A percentile compares a stretch with the other conserved stretches of the same genome.
These are phyloP conservation scores for Vinca minor DNA, from an alignment of 257 asterid species.

Conservation along the genomic window DNA sequence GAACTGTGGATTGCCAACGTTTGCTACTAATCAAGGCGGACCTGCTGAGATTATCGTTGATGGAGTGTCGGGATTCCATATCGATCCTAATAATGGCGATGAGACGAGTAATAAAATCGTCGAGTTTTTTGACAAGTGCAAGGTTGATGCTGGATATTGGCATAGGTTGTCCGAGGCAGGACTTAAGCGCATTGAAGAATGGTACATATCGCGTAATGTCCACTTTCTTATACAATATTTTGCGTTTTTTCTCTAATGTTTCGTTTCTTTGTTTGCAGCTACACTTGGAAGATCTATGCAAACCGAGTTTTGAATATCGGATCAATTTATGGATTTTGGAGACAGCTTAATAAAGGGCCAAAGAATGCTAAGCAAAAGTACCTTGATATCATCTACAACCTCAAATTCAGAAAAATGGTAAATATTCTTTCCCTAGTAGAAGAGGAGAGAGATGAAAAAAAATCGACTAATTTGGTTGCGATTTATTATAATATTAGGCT, in stretches of 20 bases:
- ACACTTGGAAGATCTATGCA: slow-evolving; percentile 85
- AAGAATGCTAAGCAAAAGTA: slow-evolving; percentile 64
- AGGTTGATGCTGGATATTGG: slow-evolving; percentile 54
- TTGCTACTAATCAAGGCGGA: slow-evolving; percentile 90
- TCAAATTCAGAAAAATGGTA: slow-evolving; percentile 63
- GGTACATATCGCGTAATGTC: too few relatives aligned
- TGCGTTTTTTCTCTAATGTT: neutral
- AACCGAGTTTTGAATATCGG: slow-evolving; percentile 75
- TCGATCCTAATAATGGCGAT: slow-evolving; percentile 66
- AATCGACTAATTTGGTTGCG: neutral
- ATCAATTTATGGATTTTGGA: slow-evolving; percentile 65
- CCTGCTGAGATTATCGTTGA: slow-evolving; percentile 81
- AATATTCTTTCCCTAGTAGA: neutral
- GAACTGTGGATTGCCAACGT: slow-evolving; percentile 80
- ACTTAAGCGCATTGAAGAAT: slow-evolving; percentile 60
- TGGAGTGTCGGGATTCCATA: slow-evolving; percentile 70
- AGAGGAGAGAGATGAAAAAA: neutral
- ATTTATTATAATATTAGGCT: slow-evolving; percentile 34
- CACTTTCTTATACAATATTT: too few relatives aligned
- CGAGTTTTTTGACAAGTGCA: slow-evolving; percentile 63
- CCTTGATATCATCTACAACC: slow-evolving; percentile 59
- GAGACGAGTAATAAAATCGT: slow-evolving; percentile 58
- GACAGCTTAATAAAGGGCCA: slow-evolving; percentile 42
- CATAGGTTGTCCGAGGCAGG: slow-evolving; percentile 47
- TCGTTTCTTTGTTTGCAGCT: slow-evolving; percentile 35